A percentile compares a stretch with the other conserved stretches of the same genome.
Conservation (phyloP, 2,329 filamentous ascomycete genomes). For the Claviceps sp. region DNA sequence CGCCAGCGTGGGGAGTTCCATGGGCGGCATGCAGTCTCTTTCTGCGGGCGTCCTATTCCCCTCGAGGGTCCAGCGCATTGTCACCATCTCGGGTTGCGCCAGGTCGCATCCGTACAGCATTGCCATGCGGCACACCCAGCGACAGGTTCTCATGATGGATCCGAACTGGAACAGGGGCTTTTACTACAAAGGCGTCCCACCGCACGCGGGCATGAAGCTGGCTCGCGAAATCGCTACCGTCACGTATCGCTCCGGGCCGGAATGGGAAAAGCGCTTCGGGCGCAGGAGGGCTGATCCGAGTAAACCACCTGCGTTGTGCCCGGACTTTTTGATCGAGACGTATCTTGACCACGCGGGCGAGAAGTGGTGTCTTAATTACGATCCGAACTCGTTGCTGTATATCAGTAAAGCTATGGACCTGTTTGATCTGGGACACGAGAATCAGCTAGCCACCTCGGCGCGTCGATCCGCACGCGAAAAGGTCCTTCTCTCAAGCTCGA, state of each 20-base stretch:
- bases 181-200: constrained; percentile 80
- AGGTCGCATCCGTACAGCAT: constrained; percentile 95
- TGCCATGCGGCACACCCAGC: constrained; percentile 94
- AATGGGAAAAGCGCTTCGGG: constrained; percentile 94
- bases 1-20: constrained; percentile 88
- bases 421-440: constrained; percentile 71
- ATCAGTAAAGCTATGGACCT: constrained; percentile 98
- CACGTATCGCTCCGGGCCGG: constrained; percentile 88
- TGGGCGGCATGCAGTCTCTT: constrained; percentile 97
- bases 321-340: constrained; percentile 94
- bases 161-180: constrained; percentile 92
- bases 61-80: constrained; percentile 65
- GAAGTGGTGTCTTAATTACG: constrained; percentile 95
- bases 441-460: constrained; percentile 48
- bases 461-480: constrained; percentile 49
- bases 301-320: constrained; percentile 84
- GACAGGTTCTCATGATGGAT: constrained; percentile 98
- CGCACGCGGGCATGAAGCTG: constrained; percentile 94
- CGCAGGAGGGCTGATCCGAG: constrained; percentile 72
- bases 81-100: constrained; percentile 86
- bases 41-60: constrained; percentile 77
- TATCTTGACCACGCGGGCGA: constrained; percentile 96
- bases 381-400: constrained; percentile 89
- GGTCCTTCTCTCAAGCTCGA: constrained; percentile 42
- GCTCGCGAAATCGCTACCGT: constrained; percentile 95